Conservation (phyloP, 2,329 filamentous ascomycete genomes). For the Stagonosporopsis cucurbitacearum region DNA sequence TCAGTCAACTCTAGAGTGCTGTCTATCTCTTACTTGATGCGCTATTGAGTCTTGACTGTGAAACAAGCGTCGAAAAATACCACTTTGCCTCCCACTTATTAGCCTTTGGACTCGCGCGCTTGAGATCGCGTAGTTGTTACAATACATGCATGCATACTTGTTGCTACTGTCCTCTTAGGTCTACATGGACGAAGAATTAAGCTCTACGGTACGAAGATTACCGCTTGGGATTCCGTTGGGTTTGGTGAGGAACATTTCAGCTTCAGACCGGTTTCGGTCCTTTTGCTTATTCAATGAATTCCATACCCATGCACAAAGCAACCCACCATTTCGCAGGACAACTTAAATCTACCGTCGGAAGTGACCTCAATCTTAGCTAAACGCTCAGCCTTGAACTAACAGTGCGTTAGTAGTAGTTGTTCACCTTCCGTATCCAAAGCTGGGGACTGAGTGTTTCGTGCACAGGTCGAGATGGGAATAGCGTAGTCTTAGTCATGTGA, state of each 20-base stretch:
- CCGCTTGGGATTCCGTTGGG: neutral
- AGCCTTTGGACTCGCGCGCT: no score
- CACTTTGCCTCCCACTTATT: no score
- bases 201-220: neutral
- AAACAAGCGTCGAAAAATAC: neutral
- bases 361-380: no score
- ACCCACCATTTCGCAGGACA: neutral
- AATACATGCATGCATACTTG: neutral
- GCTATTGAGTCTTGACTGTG: neutral
- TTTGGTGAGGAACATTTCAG: conserved; percentile 4
- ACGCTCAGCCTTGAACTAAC: neutral
- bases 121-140: no score
- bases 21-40: neutral
- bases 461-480: neutral
- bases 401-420: neutral
- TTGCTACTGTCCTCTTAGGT: neutral
- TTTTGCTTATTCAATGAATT: conserved; percentile 3
- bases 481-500: conserved; percentile 7
- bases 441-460: neutral
- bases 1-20: neutral
- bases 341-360: no score
- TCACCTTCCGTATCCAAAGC: neutral
- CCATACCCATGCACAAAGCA: neutral
- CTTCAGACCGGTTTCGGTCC: neutral
- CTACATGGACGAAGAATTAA: no score